Percentiles rank a stretch among this genome's conserved stretches.
These are phyloP conservation scores for Raddia guianensis DNA, from an alignment of 176 grass and related monocot species.

Conservation along the genomic window DNA sequence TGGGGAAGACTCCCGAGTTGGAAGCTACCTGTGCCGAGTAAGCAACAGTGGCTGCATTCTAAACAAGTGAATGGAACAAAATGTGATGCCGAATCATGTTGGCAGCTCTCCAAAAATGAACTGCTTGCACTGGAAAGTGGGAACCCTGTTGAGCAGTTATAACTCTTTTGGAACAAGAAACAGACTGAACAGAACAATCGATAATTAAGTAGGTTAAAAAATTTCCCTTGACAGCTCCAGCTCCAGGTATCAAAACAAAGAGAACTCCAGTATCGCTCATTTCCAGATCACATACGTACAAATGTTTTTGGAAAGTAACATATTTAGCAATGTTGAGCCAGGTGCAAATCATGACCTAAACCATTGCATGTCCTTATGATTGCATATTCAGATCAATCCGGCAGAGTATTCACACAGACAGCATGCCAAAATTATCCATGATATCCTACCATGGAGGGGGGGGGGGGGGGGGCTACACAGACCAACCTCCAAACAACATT, in stretches of 20 bases:
- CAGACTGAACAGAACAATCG: too few species aligned
- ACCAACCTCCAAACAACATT: conserved; percentile 9
- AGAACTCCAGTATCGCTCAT: not conserved
- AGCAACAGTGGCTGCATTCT: not conserved
- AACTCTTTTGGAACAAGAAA: not conserved
- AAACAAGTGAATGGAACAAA: not conserved
- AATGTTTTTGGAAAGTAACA: not conserved
- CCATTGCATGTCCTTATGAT: not conserved
- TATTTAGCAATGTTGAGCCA: not conserved
- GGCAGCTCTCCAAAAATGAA: not conserved
- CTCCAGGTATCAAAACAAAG: not conserved
- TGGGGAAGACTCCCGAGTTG: not conserved
- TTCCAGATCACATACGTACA: not conserved
- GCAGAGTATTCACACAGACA: not conserved
- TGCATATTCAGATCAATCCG: not conserved
- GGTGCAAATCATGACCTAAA: not conserved
- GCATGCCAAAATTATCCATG: not conserved
- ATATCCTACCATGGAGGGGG: not conserved
- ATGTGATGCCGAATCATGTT: too few species aligned
- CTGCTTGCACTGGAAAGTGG: too few species aligned
- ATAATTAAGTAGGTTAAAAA: too few species aligned
- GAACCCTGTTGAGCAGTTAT: not conserved
- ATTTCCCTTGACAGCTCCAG: not conserved
- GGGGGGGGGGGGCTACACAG: not conserved
- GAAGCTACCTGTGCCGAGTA: not conserved